A percentile compares a stretch with the other conserved stretches of the same genome.
Evolutionary conservation across 2,329 filamentous ascomycete species (phyloP).

Genomic region (Colletotrichum trifolii): DNA sequence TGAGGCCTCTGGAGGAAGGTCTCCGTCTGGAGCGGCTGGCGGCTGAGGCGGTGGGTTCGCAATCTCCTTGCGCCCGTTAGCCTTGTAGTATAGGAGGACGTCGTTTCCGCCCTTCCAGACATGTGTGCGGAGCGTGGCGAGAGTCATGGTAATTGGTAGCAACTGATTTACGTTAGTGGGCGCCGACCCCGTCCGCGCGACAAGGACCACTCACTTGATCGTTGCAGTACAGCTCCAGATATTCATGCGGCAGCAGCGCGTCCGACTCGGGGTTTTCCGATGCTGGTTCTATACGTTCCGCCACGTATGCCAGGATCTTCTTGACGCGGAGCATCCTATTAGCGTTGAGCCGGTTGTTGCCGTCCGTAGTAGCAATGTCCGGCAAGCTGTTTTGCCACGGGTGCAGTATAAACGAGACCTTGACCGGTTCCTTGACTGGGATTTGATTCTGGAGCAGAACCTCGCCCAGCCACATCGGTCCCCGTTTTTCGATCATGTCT

Average conservation of each 20-base stretch:
- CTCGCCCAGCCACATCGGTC: conserved; percentile 92
- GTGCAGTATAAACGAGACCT: conserved; percentile 93
- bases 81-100: conserved; percentile 89
- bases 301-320: conserved; percentile 93
- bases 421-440: conserved; percentile 89
- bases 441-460: conserved; percentile 85
- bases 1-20: neutral
- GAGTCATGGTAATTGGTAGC: conserved; percentile 84
- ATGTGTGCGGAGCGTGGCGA: conserved; percentile 92
- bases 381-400: conserved; percentile 82
- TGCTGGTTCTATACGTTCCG: conserved; percentile 87
- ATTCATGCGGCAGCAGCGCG: conserved; percentile 84
- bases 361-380: conserved; percentile 78
- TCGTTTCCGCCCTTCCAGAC: conserved; percentile 97
- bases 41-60: conserved; percentile 45
- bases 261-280: conserved; percentile 68
- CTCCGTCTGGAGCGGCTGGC: conserved; percentile 19
- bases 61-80: conserved; percentile 83
- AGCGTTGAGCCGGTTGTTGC: conserved; percentile 91
- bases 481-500: conserved; percentile 85
- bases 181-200: neutral
- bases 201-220: conserved; percentile 73
- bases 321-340: conserved; percentile 96
- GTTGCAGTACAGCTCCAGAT: conserved; percentile 94
- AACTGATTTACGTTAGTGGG: conserved; percentile 53